Evolutionary conservation across 306 rosid species (phyloP), one percentile per base, ranked within the genome.

Genomic region (Trichosanthes truncata): DNA sequence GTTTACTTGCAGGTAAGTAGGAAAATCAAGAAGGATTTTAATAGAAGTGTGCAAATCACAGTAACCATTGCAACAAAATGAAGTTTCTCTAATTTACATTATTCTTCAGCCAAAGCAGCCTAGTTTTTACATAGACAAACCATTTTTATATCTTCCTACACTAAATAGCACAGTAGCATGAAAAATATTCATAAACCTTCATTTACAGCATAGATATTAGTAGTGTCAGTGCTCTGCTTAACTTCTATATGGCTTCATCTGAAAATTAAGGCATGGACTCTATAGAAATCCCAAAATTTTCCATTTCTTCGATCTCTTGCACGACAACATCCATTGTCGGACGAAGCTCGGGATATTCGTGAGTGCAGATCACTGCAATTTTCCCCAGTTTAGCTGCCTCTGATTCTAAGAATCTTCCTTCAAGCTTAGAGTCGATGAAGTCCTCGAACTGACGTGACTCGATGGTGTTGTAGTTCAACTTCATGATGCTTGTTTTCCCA

Each of bases 311-410:
- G 35, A 93, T 68, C 52, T 93, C 90, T 61, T 62, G 82, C 59
- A 82, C 57, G 74, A 93, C 86, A 81, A 72, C 73, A 18, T 87
- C 93, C 82, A 93, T 90, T 51, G 89, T 80, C 12, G 97, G 98
- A 79, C 98, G 84, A 33, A 73, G 82, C 55, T 77, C 67, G n/a
- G 89, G 88, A n/a, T 88, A 90, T 63, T 88, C 97, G 17, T 84
- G 85, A 4, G 90, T 88, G 89, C 98, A 93, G 26, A 86, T 82
- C 87, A 80, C 83, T 59, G 94, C 97, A 6, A 93, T 15, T 78
- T 84, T 86, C 60, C 85, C 83, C 8, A 93, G 89, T 80, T 85
- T 88, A 15, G 55, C 84, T 7, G 96, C 97, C 83, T 93, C 97
- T 38, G 84, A 55, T 82, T 87, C 91, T 1, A 85, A 84, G 82